Percentiles rank a stretch among this genome's conserved stretches.
These are phyloP conservation scores for Powellomyces hirtus DNA, from an alignment of 192 early-diverging fungal genomes.

Conservation along the genomic window DNA sequence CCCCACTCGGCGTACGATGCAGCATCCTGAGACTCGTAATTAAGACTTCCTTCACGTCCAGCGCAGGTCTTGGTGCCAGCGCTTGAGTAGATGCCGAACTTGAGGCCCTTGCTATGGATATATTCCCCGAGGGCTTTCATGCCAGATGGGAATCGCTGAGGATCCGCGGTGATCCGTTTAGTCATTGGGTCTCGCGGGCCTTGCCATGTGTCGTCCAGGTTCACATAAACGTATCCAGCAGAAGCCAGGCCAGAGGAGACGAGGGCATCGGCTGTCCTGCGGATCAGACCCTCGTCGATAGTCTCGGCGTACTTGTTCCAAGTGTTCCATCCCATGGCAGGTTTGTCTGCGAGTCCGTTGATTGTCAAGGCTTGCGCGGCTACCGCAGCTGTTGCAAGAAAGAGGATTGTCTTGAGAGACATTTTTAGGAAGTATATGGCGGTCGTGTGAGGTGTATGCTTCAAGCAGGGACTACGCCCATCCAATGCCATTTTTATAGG, in stretches of 20 bases:
- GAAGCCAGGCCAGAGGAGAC: slow-evolving; percentile 34
- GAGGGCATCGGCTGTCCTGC: slow-evolving; percentile 49
- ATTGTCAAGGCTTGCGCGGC: too few species aligned
- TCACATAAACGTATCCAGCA: slow-evolving; percentile 56
- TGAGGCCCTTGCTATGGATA: slow-evolving; percentile 48
- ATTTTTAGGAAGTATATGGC: too few species aligned
- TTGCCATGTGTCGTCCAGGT: slow-evolving; percentile 42
- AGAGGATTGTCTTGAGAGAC: too few species aligned
- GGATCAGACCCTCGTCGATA: slow-evolving; percentile 50
- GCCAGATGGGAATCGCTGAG: slow-evolving; percentile 55
- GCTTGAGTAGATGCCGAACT: slow-evolving; percentile 41
- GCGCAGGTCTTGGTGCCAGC: slow-evolving; percentile 54
- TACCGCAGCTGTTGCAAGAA: too few species aligned
- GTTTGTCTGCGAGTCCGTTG: too few species aligned
- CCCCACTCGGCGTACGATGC: slow-evolving; percentile 51
- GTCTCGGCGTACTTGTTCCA: slow-evolving; percentile 56
- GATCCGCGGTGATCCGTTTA: background rate
- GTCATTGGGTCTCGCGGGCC: too few species aligned
- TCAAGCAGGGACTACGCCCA: too few species aligned
- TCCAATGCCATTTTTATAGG: too few species aligned
- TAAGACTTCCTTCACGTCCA: slow-evolving; percentile 44
- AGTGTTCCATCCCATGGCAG: slow-evolving; percentile 60
- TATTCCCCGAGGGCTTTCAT: slow-evolving; percentile 51
- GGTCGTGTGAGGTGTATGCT: too few species aligned
- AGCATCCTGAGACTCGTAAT: slow-evolving; percentile 49